Evolutionary conservation across 352 stramenopile genomes (phyloP), one percentile per base, ranked within the genome.

Genomic region (Phytophthora parvispora): DNA sequence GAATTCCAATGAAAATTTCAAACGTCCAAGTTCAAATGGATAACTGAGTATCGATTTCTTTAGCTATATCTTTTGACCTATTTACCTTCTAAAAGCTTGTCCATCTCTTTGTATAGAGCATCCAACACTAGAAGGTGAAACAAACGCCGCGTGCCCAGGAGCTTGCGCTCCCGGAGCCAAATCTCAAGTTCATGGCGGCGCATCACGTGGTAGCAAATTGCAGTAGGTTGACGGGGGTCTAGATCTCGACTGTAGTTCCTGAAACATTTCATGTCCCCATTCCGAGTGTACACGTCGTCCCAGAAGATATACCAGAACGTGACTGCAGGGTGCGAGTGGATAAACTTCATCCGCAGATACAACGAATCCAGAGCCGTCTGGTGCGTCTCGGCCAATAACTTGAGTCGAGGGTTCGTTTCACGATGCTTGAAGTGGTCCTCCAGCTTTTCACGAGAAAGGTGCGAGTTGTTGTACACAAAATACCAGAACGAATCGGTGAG

Each of bases 231-330:
- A 13, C 38, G 38, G n/a, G 38, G 38, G 38, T 47, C 38, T 13
- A 47, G 16, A 25, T 47, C 38, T 24, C 12, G 38, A 25, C 16
- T 47, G 6, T 15, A 47, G 16, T 24, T 47, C 38, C 38, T 16
- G 7, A 47, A 18, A 47, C 38, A 47, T 10, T 12, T 47, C 38
- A 47, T 47, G 6, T 47, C 18, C 6, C 18, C 38, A 25, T 47
- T 47, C 18, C 38, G 16, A 25, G 38, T 47, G n/a, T 47, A 47
- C 38, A 47, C 38, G 38, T 47, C 38, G 24, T 47, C 38, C 38
- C 38, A 47, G 38, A 47, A 47, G 24, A 47, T 47, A 25, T 47
- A 47, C 38, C 38, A 47, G 38, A 47, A 47, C 38, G 38, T 47
- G 38, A 47, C 38, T 25, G 38, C 38, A 5, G 38, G 38, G 38